These are phyloP conservation scores for Beauveria sp. DNA, from an alignment of 2,329 filamentous ascomycete species.

Conservation along the genomic window DNA sequence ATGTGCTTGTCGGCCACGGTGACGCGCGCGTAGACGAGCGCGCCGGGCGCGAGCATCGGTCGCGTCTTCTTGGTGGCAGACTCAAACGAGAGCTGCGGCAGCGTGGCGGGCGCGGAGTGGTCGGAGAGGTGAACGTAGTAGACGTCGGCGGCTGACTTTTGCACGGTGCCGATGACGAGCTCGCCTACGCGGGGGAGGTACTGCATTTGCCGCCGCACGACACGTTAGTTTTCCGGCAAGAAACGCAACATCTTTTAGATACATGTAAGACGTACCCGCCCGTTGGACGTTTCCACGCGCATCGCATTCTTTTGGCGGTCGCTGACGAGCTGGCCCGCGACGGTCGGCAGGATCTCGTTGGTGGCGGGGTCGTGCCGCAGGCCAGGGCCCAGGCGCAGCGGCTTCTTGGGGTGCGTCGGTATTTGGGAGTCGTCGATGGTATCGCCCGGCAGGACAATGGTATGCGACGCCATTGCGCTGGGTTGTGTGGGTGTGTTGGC, in stretches of 20 bases:
- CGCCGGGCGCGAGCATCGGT: conserved; percentile 65
- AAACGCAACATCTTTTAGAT: too few relatives aligned
- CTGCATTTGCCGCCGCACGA: conserved; percentile 29
- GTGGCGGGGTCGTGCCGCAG: conserved; percentile 73
- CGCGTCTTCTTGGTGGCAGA: conserved; percentile 86
- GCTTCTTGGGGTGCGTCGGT: conserved; percentile 59
- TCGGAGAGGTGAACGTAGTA: conserved; percentile 73
- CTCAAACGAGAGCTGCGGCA: conserved; percentile 90
- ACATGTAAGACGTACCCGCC: conserved; percentile 46
- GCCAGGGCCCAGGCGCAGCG: conserved; percentile 76
- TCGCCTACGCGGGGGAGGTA: conserved; percentile 78
- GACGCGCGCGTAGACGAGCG: conserved; percentile 84
- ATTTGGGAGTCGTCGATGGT: conserved; percentile 57
- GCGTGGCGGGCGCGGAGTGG: conserved; percentile 55
- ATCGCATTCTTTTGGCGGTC: conserved; percentile 69
- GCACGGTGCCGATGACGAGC: conserved; percentile 79
- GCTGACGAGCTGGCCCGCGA: conserved; percentile 58
- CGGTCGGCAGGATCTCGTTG: conserved; percentile 60
- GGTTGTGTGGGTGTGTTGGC: background rate
- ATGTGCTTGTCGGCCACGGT: conserved; percentile 70
- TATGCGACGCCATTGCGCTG: conserved; percentile 45
- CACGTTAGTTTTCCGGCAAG: background rate
- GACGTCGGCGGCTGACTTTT: conserved; percentile 65
- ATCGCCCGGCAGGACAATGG: conserved; percentile 80
- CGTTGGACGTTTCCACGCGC: conserved; percentile 65